Percentiles rank a stretch among this genome's conserved stretches.
phyloP scores from a whole-genome alignment of 2,329 filamentous ascomycete genomes.

The Aspergillus floridensis region DNA sequence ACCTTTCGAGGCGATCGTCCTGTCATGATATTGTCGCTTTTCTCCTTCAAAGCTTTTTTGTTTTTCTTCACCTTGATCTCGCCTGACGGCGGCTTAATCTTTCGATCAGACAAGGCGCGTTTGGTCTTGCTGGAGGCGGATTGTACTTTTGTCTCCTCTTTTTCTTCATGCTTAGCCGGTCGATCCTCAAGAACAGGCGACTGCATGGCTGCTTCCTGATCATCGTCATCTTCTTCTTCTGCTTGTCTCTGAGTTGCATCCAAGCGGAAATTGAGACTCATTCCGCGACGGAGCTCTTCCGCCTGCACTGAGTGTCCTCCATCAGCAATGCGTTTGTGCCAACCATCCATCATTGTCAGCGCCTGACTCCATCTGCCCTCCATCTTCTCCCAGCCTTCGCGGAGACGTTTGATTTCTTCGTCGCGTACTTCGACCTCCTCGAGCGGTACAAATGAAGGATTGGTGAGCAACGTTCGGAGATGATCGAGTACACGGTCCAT shows the following conservation, averaged over 20 bases:
- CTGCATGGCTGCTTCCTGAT: slow-evolving; percentile 23
- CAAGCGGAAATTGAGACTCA: slow-evolving; percentile 42
- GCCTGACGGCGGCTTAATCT: slow-evolving; percentile 1
- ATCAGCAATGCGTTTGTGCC: slow-evolving; percentile 72
- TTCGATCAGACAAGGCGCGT: background rate
- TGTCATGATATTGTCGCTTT: slow-evolving; percentile 36
- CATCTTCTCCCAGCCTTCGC: slow-evolving; percentile 90
- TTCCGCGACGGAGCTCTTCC: slow-evolving; percentile 43
- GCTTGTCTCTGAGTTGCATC: slow-evolving; percentile 21
- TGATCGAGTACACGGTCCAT: slow-evolving; percentile 77
- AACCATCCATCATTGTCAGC: slow-evolving; percentile 84
- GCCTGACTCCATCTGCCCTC: slow-evolving; percentile 87
- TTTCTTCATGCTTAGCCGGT: slow-evolving; percentile 29
- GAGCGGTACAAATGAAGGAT: slow-evolving; percentile 92
- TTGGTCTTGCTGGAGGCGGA: background rate
- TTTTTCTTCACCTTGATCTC: slow-evolving; percentile 17
- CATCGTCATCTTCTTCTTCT: slow-evolving; percentile 19
- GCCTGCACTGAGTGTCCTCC: slow-evolving; percentile 43
- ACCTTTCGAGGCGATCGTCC: slow-evolving; percentile 36
- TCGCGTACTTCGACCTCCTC: slow-evolving; percentile 93
- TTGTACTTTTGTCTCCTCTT: slow-evolving; percentile 3
- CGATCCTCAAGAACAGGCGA: slow-evolving; percentile 34
- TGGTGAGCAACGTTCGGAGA: slow-evolving; percentile 79
- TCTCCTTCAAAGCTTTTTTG: slow-evolving; percentile 35
- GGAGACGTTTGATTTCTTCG: slow-evolving; percentile 79